Percentiles rank a stretch among this genome's conserved stretches.
phyloP scores from a whole-genome alignment of 306 rosid genomes.

The Ceratonia siliqua region DNA sequence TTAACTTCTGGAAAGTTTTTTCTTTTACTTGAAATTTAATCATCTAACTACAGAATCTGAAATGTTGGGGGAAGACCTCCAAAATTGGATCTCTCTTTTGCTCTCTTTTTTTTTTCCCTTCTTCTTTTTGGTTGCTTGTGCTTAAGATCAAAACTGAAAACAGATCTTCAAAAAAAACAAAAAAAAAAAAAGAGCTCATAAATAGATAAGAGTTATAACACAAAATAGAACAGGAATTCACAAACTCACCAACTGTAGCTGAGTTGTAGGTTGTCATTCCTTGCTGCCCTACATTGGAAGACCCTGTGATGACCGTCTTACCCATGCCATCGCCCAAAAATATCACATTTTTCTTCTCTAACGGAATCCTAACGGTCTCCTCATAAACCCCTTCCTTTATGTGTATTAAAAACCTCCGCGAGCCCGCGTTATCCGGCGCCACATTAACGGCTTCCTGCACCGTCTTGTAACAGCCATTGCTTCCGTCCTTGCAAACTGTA shows the following conservation, averaged over 20 bases:
- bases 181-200: too few relatives aligned
- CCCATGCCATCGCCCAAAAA: constrained; percentile 82
- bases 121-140: too few relatives aligned
- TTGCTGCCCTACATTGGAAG: constrained; percentile 57
- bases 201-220: too few relatives aligned
- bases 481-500: constrained; percentile 63
- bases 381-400: constrained; percentile 74
- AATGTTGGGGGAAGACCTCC: too few relatives aligned
- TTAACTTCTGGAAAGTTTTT: too few relatives aligned
- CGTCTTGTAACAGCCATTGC: constrained; percentile 44
- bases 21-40: too few relatives aligned
- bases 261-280: constrained; percentile 67
- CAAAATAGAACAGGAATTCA: background rate
- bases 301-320: constrained; percentile 70
- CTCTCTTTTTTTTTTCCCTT: too few relatives aligned
- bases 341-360: constrained; percentile 67
- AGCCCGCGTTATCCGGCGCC: constrained; percentile 46
- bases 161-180: too few relatives aligned
- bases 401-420: constrained; percentile 55
- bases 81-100: too few relatives aligned
- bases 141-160: too few relatives aligned
- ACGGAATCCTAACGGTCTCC: constrained; percentile 73
- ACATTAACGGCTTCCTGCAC: constrained; percentile 80
- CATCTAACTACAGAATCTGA: too few relatives aligned
- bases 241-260: constrained; percentile 70